Conservation (phyloP, 371 early-diverging fungal species). For the Conidiobolus coronatus region DNA sequence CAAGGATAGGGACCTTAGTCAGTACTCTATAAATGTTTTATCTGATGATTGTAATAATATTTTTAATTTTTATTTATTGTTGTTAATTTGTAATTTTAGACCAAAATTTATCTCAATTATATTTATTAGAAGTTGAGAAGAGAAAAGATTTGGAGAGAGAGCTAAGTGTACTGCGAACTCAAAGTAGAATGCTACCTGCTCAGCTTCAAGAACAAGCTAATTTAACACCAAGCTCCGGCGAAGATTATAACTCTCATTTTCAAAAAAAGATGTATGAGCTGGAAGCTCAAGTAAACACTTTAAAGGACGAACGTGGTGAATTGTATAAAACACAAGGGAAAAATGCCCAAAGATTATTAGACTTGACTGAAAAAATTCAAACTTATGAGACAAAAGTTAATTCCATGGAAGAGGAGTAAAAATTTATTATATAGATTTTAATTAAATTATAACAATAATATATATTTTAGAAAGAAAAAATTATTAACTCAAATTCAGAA, state of each 20-base stretch:
- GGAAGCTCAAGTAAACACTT: slow-evolving; percentile 36
- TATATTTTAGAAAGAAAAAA: slow-evolving; percentile 15
- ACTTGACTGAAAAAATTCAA: slow-evolving; percentile 53
- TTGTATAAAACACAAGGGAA: slow-evolving; percentile 76
- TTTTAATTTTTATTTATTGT: too few species aligned
- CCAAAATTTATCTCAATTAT: too few species aligned
- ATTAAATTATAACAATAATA: neutral
- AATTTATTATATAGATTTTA: neutral
- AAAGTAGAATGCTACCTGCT: too few species aligned
- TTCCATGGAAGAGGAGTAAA: slow-evolving; percentile 40
- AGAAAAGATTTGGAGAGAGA: too few species aligned
- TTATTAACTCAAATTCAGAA: slow-evolving; percentile 17
- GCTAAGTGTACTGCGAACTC: too few species aligned
- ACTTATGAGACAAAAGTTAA: slow-evolving; percentile 33
- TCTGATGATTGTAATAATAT: too few species aligned
- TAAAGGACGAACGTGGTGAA: slow-evolving; percentile 72
- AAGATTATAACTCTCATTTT: slow-evolving; percentile 3
- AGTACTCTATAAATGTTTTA: too few species aligned
- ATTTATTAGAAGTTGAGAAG: too few species aligned
- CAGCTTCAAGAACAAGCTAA: too few species aligned
- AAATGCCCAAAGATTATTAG: slow-evolving; percentile 74
- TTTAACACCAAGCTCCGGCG: too few species aligned
- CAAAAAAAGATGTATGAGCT: slow-evolving; percentile 44
- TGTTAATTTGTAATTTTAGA: too few species aligned
- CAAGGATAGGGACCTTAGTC: too few species aligned